phyloP scores from a whole-genome alignment of 2,329 filamentous ascomycete species.

The Grosmannia clavigera region DNA sequence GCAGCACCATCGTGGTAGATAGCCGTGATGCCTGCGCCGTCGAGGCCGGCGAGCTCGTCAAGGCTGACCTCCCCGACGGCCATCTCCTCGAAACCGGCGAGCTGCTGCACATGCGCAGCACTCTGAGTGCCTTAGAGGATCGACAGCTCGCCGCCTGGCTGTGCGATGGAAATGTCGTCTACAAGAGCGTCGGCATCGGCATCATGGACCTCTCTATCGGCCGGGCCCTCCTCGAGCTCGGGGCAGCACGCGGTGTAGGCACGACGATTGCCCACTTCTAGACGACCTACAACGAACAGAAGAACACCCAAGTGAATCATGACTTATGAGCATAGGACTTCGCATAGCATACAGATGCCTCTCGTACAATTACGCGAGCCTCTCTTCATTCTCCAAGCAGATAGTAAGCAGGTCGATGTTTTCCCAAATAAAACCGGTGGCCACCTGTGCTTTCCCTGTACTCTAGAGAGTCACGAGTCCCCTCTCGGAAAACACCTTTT shows the following conservation, averaged over 20 bases:
- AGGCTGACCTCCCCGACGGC: conserved; percentile 42
- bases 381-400: too few species aligned
- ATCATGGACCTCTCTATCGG: conserved; percentile 58
- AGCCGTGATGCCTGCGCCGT: conserved; percentile 47
- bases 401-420: too few species aligned
- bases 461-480: background rate
- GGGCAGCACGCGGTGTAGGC: conserved; percentile 41
- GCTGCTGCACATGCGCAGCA: conserved; percentile 42
- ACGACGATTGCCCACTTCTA: background rate
- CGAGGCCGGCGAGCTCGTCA: conserved; percentile 55
- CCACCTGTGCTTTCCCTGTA: too few species aligned
- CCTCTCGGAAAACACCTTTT: background rate
- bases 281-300: too few species aligned
- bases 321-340: too few species aligned
- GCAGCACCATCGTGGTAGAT: conserved; percentile 33
- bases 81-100: conserved; percentile 50
- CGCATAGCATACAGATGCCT: too few species aligned
- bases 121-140: conserved; percentile 21
- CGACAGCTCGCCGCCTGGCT: conserved; percentile 31
- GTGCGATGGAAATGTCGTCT: conserved; percentile 51
- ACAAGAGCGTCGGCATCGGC: conserved; percentile 56
- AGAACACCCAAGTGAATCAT: too few species aligned
- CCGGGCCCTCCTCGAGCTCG: conserved; percentile 41
- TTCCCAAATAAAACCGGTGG: too few species aligned
- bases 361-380: too few species aligned